Evolutionary conservation across 805 yeast species (phyloP).

Genomic region (Nakazawaea holstii): DNA sequence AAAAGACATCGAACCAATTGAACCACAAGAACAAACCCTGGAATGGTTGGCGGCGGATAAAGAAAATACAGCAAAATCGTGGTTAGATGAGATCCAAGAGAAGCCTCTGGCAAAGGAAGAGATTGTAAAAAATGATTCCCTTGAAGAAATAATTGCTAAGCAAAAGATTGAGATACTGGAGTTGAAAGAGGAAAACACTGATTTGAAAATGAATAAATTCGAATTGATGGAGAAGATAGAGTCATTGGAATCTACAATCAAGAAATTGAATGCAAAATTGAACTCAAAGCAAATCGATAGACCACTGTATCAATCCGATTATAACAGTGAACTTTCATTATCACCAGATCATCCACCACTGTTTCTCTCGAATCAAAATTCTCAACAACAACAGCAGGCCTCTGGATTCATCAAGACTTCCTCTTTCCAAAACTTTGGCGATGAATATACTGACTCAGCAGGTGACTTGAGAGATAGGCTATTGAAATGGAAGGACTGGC

Average conservation of each 20-base stretch:
- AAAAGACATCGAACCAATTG: neutral
- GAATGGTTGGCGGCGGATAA: neutral
- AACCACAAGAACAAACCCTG: no score
- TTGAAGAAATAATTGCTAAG: neutral
- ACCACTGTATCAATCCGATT: slow-evolving; percentile 10
- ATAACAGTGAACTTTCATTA: slow-evolving; percentile 9
- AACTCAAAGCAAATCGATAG: slow-evolving; percentile 6
- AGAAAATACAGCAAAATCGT: neutral
- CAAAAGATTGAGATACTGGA: neutral
- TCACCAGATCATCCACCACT: slow-evolving; percentile 8
- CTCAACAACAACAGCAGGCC: neutral
- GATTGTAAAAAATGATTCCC: neutral
- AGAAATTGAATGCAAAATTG: slow-evolving; percentile 1
- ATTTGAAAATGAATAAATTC: slow-evolving; percentile 7
- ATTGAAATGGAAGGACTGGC: slow-evolving; percentile 78
- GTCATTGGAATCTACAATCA: slow-evolving; percentile 4
- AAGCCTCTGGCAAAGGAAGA: neutral
- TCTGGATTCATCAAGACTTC: slow-evolving; percentile 6
- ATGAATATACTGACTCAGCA: slow-evolving; percentile 27
- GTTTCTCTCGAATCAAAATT: neutral
- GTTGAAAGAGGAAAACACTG: slow-evolving; percentile 7
- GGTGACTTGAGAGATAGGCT: slow-evolving; percentile 54
- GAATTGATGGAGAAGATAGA: slow-evolving; percentile 10
- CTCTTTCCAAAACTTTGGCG: slow-evolving; percentile 9
- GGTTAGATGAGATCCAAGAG: slow-evolving; percentile 11